Conservation (phyloP, 345 rosid genomes). For the Passiflora organensis region DNA sequence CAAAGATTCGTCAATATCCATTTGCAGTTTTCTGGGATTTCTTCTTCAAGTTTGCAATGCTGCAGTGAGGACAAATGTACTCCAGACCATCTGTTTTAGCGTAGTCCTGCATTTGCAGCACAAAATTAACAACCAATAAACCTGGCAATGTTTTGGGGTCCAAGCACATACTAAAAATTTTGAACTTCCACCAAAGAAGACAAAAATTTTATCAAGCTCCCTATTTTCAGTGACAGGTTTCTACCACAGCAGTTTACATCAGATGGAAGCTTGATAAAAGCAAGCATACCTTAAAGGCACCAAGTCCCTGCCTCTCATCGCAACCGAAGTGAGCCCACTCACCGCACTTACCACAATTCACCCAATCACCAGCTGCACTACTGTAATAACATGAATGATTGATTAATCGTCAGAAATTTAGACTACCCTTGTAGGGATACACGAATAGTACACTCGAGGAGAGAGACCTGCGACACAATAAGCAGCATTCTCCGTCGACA, state of each 20-base stretch:
- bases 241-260: too few species aligned
- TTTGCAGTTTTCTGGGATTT: slow-evolving; percentile 72
- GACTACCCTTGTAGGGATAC: too few species aligned
- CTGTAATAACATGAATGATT: slow-evolving; percentile 40
- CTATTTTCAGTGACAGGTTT: too few species aligned
- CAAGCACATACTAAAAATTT: too few species aligned
- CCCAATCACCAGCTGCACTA: slow-evolving; percentile 99
- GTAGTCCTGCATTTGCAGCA: slow-evolving; percentile 84
- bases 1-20: slow-evolving; percentile 41
- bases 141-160: too few species aligned
- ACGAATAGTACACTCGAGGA: not conserved
- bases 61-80: slow-evolving; percentile 94
- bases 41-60: slow-evolving; percentile 77
- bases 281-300: slow-evolving; percentile 80
- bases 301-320: slow-evolving; percentile 95
- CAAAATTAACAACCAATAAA: not conserved
- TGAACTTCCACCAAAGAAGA: too few species aligned
- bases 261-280: not conserved
- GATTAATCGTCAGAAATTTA: slow-evolving; percentile 16
- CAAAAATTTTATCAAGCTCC: too few species aligned
- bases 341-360: slow-evolving; percentile 93
- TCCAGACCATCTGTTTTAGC: slow-evolving; percentile 98
- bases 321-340: slow-evolving; percentile 99
- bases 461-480: slow-evolving; percentile 81
- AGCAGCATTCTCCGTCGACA: slow-evolving; percentile 97